These are phyloP conservation scores for Helotiales sp. DNA, from an alignment of 2,329 filamentous ascomycete genomes.

Conservation along the genomic window DNA sequence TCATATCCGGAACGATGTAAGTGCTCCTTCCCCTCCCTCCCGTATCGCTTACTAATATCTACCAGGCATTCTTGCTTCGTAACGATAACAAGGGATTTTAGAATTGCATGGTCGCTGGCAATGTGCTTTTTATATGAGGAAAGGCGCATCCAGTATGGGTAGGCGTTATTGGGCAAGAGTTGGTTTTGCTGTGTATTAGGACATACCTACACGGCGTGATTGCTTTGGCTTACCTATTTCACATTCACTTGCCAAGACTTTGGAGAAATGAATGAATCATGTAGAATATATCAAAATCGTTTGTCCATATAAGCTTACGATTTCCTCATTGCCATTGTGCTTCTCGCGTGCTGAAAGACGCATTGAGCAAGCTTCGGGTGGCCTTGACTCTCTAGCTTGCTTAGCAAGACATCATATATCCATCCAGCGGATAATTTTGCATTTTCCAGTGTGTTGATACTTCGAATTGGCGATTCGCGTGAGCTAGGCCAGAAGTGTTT, in stretches of 20 bases:
- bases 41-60: neutral
- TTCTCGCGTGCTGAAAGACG: too few species aligned
- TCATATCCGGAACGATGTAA: conserved; percentile 31
- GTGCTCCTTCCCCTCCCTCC: neutral
- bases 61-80: conserved; percentile 24
- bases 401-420: too few species aligned
- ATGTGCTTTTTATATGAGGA: neutral
- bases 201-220: neutral
- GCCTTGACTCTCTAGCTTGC: too few species aligned
- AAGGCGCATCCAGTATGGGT: neutral
- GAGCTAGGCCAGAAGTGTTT: too few species aligned
- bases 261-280: neutral
- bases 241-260: neutral
- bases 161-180: neutral
- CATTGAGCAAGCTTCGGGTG: too few species aligned
- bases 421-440: too few species aligned
- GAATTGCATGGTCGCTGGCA: neutral
- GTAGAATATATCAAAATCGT: neutral
- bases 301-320: neutral
- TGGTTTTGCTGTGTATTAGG: too few species aligned
- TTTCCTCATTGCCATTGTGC: too few species aligned
- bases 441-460: too few species aligned
- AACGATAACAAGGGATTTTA: conserved; percentile 21
- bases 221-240: neutral
- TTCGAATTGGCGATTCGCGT: too few species aligned